phyloP scores from a whole-genome alignment of 345 rosid genomes.

The Linum usitatissimum region DNA sequence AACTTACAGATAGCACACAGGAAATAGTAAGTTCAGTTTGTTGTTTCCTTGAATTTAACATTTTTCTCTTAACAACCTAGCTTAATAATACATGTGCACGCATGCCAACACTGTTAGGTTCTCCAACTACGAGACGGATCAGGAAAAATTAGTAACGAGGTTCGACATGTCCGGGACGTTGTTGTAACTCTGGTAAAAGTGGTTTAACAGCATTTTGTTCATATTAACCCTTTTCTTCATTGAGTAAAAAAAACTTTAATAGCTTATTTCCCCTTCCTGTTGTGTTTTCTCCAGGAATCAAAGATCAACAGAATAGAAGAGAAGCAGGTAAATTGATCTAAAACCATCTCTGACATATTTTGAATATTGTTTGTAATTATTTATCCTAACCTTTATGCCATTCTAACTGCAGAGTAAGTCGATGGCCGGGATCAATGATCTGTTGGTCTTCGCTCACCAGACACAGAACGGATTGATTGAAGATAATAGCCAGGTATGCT shows the following conservation, averaged over 20 bases:
- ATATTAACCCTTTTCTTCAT: conserved; percentile 2
- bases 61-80: neutral
- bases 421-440: conserved; percentile 32
- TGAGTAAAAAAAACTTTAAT: neutral
- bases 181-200: conserved; percentile 65
- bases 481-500: conserved; percentile 36
- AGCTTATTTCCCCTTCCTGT: neutral
- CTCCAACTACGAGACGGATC: conserved; percentile 39
- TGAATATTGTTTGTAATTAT: neutral
- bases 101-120: conserved; percentile 30
- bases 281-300: conserved; percentile 29
- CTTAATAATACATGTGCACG: conserved; percentile 9
- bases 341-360: neutral
- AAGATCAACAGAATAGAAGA: conserved; percentile 51
- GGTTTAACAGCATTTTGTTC: conserved; percentile 8
- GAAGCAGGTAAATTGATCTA: conserved; percentile 45
- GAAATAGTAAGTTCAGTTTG: conserved; percentile 39
- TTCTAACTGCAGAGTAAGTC: conserved; percentile 23
- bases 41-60: conserved; percentile 1
- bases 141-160: conserved; percentile 31
- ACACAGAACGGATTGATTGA: conserved; percentile 23
- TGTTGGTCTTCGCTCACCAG: conserved; percentile 30
- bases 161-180: conserved; percentile 45
- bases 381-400: conserved; percentile 10
- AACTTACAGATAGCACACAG: conserved; percentile 43